Evolutionary conservation across 225 moss, liverwort and hornwort species (phyloP), one percentile per base, ranked within the genome.

Genomic region (Marchantia polymorpha): DNA sequence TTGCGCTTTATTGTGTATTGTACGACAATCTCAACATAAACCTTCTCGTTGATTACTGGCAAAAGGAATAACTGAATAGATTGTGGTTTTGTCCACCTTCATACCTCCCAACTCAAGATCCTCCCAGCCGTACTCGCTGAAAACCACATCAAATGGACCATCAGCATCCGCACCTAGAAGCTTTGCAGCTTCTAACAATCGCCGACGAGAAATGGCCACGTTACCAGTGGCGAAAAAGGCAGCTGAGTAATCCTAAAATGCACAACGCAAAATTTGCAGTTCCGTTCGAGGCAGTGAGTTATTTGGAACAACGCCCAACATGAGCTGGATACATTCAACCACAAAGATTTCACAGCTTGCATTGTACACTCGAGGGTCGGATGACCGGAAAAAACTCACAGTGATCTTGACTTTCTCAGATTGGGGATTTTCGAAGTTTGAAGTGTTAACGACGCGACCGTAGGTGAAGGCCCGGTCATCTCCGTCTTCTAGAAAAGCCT

Each of bases 91-190:
- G 48, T 77, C 22, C 69, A 48, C 20, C 20, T 4, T 83, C 17
- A 39, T 86, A 92, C 93, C 92, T 76, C 95, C 95, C 5, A 95
- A 88, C 84, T 95, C 95, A 76, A 95, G 95, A 82, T 95, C 95
- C 82, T 95, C 95, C 95, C 93, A 95, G 78, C 95, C 93, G 15
- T 93, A 95, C 81, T 93, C 93, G 86, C 95, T 95, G 69, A 95
- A 95, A 77, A 89, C 82, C 29, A 86, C 82, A 86, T 95, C 92
- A 23, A 95, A 95, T 13, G 95, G 95, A 77, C 93, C 93, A 84
- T 87, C 84, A 46, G 71, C 81, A 73, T 78, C 82, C 27, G 85
- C 65, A 29, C 79, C 84, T 19, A 95, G 83, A 72, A 91, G 83
- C 50, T 86, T 84, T 66, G 89, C 88, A 84, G 91, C 92, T 86